phyloP scores from a whole-genome alignment of 2,329 filamentous ascomycete species.

The Albifimbria verrucaria region DNA sequence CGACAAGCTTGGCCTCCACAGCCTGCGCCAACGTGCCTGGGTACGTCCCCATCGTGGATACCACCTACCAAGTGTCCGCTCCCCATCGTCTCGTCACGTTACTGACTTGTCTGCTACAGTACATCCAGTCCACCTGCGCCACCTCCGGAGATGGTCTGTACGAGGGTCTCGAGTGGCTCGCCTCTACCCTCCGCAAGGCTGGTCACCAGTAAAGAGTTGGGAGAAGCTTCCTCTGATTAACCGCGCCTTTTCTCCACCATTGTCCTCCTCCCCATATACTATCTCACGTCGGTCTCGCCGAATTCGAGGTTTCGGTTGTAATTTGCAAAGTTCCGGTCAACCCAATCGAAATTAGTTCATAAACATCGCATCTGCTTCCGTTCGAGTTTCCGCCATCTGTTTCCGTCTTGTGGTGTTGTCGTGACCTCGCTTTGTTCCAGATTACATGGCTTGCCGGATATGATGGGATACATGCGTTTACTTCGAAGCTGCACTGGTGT shows the following conservation, averaged over 20 bases:
- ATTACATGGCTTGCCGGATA: neutral
- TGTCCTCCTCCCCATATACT: constrained; percentile 37
- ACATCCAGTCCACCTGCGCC: constrained; percentile 99
- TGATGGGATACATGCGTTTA: neutral
- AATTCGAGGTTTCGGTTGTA: constrained; percentile 54
- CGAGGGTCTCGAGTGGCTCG: constrained; percentile 95
- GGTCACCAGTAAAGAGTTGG: constrained; percentile 54
- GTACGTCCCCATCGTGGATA: constrained; percentile 57
- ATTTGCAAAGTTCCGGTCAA: constrained; percentile 52
- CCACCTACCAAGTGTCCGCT: neutral
- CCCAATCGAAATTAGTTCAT: constrained; percentile 53
- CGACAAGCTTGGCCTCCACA: constrained; percentile 99
- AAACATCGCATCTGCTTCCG: constrained; percentile 19
- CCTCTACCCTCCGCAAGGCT: constrained; percentile 76
- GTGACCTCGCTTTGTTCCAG: neutral
- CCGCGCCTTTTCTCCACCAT: constrained; percentile 27
- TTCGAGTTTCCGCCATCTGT: constrained; percentile 17
- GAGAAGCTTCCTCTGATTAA: constrained; percentile 29
- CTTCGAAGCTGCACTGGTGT: too few relatives aligned
- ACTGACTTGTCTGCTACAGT: constrained; percentile 50
- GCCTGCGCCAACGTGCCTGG: constrained; percentile 97
- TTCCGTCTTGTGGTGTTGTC: constrained; percentile 6
- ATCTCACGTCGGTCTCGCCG: constrained; percentile 36
- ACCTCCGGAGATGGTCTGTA: constrained; percentile 99
- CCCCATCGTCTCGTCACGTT: constrained; percentile 7